Evolutionary conservation across 1,284 basidiomycete genomes (phyloP), one percentile per base, ranked within the genome.

Genomic region (Ustilago curta): DNA sequence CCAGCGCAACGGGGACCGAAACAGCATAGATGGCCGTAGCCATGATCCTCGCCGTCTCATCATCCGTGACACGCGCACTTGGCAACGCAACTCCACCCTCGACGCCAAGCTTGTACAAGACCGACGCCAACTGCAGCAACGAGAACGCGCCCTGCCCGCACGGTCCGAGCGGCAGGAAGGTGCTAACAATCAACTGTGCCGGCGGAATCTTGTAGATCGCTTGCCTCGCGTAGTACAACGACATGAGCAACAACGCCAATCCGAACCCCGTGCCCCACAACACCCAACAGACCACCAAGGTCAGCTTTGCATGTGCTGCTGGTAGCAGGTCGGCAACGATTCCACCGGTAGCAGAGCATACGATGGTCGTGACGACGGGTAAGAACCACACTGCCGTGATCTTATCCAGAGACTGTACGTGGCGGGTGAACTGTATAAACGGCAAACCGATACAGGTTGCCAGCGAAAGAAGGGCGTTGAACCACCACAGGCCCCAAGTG

Each of bases 401-500:
- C 37, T 64, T 66, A 57, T 88, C 85, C 5, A 90, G 81, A 1
- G 88, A 86, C 76, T 92, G 90, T 2, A 85, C 85, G 39, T 93
- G 92, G 8, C 86, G 84, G 0, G 89, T 90, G 62, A 90, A 88
- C 90, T 92, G 91, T 48, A 89, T 83, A 76, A 91, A 90, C 4
- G 91, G 85, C 63, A 91, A 86, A 9, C 90, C 89, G 82, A 91
- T 89, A 70, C 89, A 90, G 65, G 90, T 90, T 23, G 88, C 25
- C 8, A 90, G 80, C 1, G 91, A 89, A 21, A 91, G 76, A 1
- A 87, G 84, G 2, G 89, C 87, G 70, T 91, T 89, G 40, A 90
- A 70, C 92, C 91, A 93, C 92, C 92, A 93, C 11, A 92, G 79
- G 1, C 81, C 88, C 89, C 91, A 91, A 19, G 91, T 85, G 37